Base-by-base conservation (phyloP, 2,329 filamentous ascomycete species). In the Calycina marina region DNA sequence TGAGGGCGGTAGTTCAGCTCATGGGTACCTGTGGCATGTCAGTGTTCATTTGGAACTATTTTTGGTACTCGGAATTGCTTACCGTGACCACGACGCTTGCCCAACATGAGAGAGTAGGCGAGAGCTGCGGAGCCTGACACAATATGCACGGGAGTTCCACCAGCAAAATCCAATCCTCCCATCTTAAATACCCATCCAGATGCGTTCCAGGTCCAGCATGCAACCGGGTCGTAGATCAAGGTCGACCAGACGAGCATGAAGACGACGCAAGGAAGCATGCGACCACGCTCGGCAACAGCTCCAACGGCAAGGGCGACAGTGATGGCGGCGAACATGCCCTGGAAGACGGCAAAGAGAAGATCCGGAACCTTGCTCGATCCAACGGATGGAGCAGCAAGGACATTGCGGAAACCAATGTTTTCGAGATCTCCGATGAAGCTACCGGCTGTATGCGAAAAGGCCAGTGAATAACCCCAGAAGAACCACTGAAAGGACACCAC, bases 171-270 rank as follows among this genome's bases (percentile, higher is more conserved):
- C 27, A 92, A 67, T 16, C 80, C 82, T 28, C 84, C 84, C 59
- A 92, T 69, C 43, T 70, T 65, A 56, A 69, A 79, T 9, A 77
- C 73, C 85, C 85, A 93, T 14, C 85, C 85, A 18, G 62, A 61
- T 1, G 79, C 57, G 53, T 93, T 93, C 85, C 85, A 93, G 6
- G 82, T 92, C 85, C 85, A 93, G 67, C 84, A 93, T 28, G 85
- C 85, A 51, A 93, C 85, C 2, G 84, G 80, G 48, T 93, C 84
- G 57, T 93, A 93, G 52, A 93, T 79, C 37, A 93, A 52, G 4
- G 85, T 93, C 1, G 78, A 69, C 85, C 85, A 93, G 54, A 93
- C 62, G 51, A 93, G 88, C 77, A 92, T 90, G 65, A 93, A 93
- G 49, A 93, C 65, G 44, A 93, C 72, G 53, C 79, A 85, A 9